Evolutionary conservation across 352 stramenopile species (phyloP).

Genomic region (Phytophthora tubulina): DNA sequence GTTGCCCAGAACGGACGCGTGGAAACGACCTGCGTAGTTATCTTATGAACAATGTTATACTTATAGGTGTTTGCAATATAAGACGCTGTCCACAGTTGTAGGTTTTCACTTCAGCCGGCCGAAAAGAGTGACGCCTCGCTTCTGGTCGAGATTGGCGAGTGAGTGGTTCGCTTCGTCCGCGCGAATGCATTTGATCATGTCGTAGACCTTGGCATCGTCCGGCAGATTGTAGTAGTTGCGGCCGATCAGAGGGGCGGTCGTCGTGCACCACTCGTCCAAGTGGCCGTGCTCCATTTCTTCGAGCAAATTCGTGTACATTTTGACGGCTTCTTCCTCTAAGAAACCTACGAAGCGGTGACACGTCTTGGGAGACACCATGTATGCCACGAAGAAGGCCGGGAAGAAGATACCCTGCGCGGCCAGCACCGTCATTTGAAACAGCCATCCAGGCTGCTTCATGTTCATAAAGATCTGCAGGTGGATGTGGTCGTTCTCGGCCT

Average conservation of each 20-base stretch:
- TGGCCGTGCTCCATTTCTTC: constrained; percentile 88
- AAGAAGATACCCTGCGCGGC: constrained; percentile 89
- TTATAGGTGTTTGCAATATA: too few relatives aligned
- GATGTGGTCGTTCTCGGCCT: constrained; percentile 95
- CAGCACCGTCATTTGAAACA: constrained; percentile 83
- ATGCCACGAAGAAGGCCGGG: constrained; percentile 82
- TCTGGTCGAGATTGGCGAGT: constrained; percentile 53
- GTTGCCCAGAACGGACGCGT: too few relatives aligned
- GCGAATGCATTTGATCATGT: constrained; percentile 88
- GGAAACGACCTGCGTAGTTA: too few relatives aligned
- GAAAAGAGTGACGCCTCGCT: constrained; percentile 34
- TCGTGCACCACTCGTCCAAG: constrained; percentile 72
- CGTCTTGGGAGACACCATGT: constrained; percentile 83
- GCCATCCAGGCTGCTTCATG: constrained; percentile 83
- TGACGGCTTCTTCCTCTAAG: constrained; percentile 91
- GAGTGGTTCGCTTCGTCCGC: constrained; percentile 88
- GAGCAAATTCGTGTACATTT: constrained; percentile 92
- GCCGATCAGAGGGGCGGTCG: constrained; percentile 70
- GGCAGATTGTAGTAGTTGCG: constrained; percentile 89
- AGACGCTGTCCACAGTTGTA: too few relatives aligned
- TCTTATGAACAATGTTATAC: too few relatives aligned
- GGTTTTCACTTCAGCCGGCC: too few relatives aligned
- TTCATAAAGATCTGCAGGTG: constrained; percentile 92
- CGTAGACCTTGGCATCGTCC: constrained; percentile 77
- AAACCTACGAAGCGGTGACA: constrained; percentile 93